Conservation (phyloP, 1,284 basidiomycete genomes). For the Polyporus tsugae region DNA sequence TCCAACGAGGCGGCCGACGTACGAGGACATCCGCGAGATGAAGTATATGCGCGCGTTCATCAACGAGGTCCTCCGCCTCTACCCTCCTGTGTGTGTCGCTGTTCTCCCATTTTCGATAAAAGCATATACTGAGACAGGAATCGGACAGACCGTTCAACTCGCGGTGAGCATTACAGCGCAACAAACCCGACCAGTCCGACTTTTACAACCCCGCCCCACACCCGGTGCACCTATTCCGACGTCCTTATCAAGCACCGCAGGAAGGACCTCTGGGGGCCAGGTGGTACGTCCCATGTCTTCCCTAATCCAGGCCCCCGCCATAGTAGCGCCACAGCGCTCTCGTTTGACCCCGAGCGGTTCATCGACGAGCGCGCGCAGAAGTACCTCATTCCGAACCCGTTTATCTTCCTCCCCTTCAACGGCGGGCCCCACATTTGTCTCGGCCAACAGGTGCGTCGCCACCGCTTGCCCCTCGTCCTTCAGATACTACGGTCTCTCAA, state of each 20-base stretch:
- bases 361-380: slow-evolving; percentile 47
- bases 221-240: slow-evolving; percentile 57
- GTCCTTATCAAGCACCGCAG: slow-evolving; percentile 66
- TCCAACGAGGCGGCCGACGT: slow-evolving; percentile 41
- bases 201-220: slow-evolving; percentile 60
- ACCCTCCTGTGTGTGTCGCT: slow-evolving; percentile 59
- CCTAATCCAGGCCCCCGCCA: background rate
- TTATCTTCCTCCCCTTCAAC: slow-evolving; percentile 59
- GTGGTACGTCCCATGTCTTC: slow-evolving; percentile 48
- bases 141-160: slow-evolving; percentile 20
- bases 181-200: slow-evolving; percentile 52
- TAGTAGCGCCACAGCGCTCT: slow-evolving; percentile 13
- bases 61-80: slow-evolving; percentile 65
- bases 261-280: slow-evolving; percentile 71
- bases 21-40: slow-evolving; percentile 49
- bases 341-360: slow-evolving; percentile 58
- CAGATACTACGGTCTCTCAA: slow-evolving; percentile 9
- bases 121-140: no score
- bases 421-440: slow-evolving; percentile 58
- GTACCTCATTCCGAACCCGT: slow-evolving; percentile 50
- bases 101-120: no score
- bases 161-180: slow-evolving; percentile 21
- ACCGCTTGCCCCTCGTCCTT: no score
- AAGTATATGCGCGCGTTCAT: slow-evolving; percentile 52
- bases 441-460: slow-evolving; percentile 49